Base-by-base conservation (phyloP, 179 eudicot genomes). In the Carnegiea gigantea region DNA sequence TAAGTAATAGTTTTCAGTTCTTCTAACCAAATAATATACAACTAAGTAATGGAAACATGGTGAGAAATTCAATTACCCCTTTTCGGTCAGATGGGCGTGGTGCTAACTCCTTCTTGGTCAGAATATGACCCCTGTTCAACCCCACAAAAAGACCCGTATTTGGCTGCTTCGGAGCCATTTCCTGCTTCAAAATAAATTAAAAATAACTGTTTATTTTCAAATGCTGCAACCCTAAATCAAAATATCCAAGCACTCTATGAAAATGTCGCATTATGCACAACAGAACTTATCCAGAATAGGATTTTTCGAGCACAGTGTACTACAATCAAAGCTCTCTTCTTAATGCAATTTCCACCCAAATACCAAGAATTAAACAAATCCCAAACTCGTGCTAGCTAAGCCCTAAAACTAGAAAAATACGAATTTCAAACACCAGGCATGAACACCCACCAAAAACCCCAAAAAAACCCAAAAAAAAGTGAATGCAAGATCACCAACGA, bases 81-180 rank as follows among this genome's bases (percentile, higher is more conserved):
- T 89, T 88, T 73, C 91, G 86, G 40, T 85, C 91, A 9, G 95
- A 90, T 1, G 92, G 95, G 11, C 90, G 87, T 0, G 91, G 91
- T 30, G 91, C 90, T 78, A 88, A 81, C 64, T 89, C 91, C 87
- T 90, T 92, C 87, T 88, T 89, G 84, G 93, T 90, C 20, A 92
- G 90, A 70, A 90, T 80, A 82, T 88, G 93, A 23, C 95, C 93
- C 74, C 83, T 92, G 90, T 90, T 92, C 59, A 90, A 81, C 46
- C 93, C 95, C 78, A 89, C 93, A 86, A 84, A 88, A 40, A 90
- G 89, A 67, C 92, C 85, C 2, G 72, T 79, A 21, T 77, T 82
- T 2, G 81, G 87, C 71, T 76, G 83, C 79, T 85, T 85, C 14
- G 81, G 87, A 15, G 85, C 85, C 87, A 85, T 85, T 26, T 33